A percentile compares a stretch with the other conserved stretches of the same genome.
Conservation (phyloP, 805 yeast species). For the Yarrowia yakushimensis region DNA sequence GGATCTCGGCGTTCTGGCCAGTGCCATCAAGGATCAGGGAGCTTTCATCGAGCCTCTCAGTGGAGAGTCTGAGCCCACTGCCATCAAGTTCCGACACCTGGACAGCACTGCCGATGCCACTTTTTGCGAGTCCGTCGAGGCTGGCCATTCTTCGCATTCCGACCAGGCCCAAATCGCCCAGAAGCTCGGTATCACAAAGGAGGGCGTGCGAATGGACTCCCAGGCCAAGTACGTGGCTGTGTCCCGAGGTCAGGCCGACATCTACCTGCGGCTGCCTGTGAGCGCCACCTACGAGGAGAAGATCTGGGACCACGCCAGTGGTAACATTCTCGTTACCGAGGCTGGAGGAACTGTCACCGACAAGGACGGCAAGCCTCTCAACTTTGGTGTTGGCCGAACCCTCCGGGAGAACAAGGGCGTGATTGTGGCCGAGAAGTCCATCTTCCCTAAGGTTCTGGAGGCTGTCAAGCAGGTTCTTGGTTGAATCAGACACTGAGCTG, state of each 20-base stretch:
- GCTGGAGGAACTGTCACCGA: conserved; percentile 92
- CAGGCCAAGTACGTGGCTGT: conserved; percentile 94
- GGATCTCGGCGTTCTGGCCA: conserved; percentile 65
- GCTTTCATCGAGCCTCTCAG: conserved; percentile 51
- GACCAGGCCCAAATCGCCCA: conserved; percentile 74
- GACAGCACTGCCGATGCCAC: conserved; percentile 49
- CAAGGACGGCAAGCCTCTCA: conserved; percentile 65
- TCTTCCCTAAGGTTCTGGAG: conserved; percentile 50
- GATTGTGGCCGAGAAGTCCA: conserved; percentile 65
- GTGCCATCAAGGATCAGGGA: conserved; percentile 66
- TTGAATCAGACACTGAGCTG: too few species aligned
- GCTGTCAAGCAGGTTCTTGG: conserved; percentile 50
- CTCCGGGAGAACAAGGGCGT: conserved; percentile 77
- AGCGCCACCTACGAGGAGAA: conserved; percentile 77
- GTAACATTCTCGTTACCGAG: conserved; percentile 78
- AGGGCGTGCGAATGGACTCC: conserved; percentile 77
- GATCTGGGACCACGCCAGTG: conserved; percentile 99
- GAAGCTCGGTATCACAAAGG: conserved; percentile 54
- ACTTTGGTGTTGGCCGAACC: conserved; percentile 83
- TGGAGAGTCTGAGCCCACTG: conserved; percentile 37
- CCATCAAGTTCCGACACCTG: conserved; percentile 53
- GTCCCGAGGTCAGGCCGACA: conserved; percentile 87
- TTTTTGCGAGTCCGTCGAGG: conserved; percentile 92
- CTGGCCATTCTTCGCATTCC: conserved; percentile 89
- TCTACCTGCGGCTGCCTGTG: conserved; percentile 84